These are phyloP conservation scores for Raffaelea ambrosiae DNA, from an alignment of 2,329 filamentous ascomycete genomes.

Conservation along the genomic window DNA sequence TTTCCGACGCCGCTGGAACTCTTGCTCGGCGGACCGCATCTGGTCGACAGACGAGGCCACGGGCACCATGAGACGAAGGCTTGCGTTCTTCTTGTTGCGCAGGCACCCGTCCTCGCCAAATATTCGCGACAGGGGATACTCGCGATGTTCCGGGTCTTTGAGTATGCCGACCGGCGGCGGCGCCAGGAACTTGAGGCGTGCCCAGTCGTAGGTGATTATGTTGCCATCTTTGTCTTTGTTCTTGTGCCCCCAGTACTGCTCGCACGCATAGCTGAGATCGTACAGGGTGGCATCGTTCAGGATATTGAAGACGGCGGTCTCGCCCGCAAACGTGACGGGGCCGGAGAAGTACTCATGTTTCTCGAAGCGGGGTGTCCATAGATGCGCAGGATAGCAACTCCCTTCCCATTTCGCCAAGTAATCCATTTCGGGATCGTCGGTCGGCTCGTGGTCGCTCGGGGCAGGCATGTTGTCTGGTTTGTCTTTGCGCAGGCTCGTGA, in stretches of 20 bases:
- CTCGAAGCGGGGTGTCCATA: too few species aligned
- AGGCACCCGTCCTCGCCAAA: background rate
- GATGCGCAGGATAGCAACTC: too few species aligned
- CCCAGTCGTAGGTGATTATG: slow-evolving; percentile 12
- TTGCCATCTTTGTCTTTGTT: background rate
- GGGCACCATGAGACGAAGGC: slow-evolving; percentile 21
- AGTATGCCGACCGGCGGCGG: slow-evolving; percentile 18
- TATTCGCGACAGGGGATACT: slow-evolving; percentile 15
- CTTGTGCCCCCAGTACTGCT: slow-evolving; percentile 6
- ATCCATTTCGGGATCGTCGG: too few species aligned
- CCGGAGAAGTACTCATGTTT: slow-evolving; percentile 12
- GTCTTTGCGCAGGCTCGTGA: too few species aligned
- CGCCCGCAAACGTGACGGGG: slow-evolving; percentile 13
- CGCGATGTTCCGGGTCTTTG: slow-evolving; percentile 16
- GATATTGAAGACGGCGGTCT: slow-evolving; percentile 13
- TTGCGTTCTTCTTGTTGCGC: background rate
- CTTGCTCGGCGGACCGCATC: slow-evolving; percentile 14
- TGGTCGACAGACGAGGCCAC: slow-evolving; percentile 14
- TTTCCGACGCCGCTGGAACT: slow-evolving; percentile 8
- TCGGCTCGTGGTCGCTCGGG: too few species aligned
- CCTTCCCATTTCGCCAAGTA: too few species aligned
- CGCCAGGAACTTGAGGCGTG: slow-evolving; percentile 17
- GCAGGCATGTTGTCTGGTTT: too few species aligned
- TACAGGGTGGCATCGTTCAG: slow-evolving; percentile 13
- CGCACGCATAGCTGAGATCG: slow-evolving; percentile 16